phyloP scores from a whole-genome alignment of 169 alveolate genomes.

The Neospora caninum region DNA sequence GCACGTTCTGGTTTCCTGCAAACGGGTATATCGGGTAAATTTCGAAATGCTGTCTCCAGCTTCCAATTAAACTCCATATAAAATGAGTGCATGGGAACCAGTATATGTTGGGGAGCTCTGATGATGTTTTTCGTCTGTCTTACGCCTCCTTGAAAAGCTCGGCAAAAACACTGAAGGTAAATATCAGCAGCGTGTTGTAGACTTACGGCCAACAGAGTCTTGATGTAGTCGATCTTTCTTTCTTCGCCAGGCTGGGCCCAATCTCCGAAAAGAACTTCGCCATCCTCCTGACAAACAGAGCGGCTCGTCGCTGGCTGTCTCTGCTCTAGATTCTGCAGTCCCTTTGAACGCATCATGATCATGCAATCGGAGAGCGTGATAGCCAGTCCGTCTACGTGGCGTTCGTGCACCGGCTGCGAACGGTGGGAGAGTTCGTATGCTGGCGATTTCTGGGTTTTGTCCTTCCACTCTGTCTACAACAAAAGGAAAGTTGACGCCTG shows the following conservation, averaged over 20 bases:
- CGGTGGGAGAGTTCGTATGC: background rate
- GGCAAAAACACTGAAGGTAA: background rate
- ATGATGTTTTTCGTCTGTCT: no score
- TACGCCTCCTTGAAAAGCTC: background rate
- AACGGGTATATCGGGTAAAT: background rate
- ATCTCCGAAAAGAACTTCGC: slow-evolving; percentile 60
- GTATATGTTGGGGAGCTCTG: no score
- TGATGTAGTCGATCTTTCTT: slow-evolving; percentile 39
- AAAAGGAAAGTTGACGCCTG: background rate
- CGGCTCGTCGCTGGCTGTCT: no score
- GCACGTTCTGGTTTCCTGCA: slow-evolving; percentile 57
- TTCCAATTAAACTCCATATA: no score
- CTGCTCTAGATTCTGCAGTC: no score
- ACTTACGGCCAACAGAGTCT: slow-evolving; percentile 31
- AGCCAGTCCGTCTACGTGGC: no score
- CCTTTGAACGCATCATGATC: no score
- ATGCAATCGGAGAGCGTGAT: no score
- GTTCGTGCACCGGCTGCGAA: no score
- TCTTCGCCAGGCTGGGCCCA: slow-evolving; percentile 52
- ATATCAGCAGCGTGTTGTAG: background rate
- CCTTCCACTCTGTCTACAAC: background rate
- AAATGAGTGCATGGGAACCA: no score
- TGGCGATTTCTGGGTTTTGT: no score
- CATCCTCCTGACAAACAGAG: slow-evolving; percentile 54
- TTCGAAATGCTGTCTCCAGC: no score